These are phyloP conservation scores for Fremontodendron californicum DNA, from an alignment of 345 rosid genomes.

Conservation along the genomic window DNA sequence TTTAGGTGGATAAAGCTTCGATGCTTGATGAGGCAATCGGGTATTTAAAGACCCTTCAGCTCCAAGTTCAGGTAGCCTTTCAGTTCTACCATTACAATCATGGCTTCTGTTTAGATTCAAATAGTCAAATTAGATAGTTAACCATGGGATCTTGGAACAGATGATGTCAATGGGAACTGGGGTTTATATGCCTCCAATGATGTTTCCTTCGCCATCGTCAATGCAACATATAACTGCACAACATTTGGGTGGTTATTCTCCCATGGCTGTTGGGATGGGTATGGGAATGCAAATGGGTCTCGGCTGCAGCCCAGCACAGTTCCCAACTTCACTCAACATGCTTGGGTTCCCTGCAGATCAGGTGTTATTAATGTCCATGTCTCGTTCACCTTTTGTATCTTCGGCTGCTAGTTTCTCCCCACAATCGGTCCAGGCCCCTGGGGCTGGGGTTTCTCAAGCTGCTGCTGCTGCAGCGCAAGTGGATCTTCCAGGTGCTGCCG, in stretches of 20 bases:
- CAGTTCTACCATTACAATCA: neutral
- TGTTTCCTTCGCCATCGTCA: constrained; percentile 26
- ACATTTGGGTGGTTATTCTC: constrained; percentile 25
- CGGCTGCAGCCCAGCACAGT: constrained; percentile 25
- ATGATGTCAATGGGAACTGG: constrained; percentile 54
- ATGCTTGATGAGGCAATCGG: constrained; percentile 69
- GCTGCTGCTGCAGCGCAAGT: constrained; percentile 12
- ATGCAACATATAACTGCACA: constrained; percentile 35
- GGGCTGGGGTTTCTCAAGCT: constrained; percentile 3
- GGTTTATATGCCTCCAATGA: constrained; percentile 35
- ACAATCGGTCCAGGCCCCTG: constrained; percentile 13
- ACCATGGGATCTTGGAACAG: constrained; percentile 27
- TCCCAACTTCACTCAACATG: constrained; percentile 25
- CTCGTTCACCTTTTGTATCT: constrained; percentile 23
- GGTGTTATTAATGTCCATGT: constrained; percentile 19
- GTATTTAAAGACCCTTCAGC: constrained; percentile 61
- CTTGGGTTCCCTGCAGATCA: constrained; percentile 24
- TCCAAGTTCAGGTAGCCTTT: constrained; percentile 60
- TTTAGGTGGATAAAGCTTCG: constrained; percentile 54
- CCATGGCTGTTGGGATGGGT: constrained; percentile 28
- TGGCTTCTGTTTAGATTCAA: neutral
- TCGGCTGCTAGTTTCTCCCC: constrained; percentile 15
- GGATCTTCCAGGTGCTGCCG: constrained; percentile 10
- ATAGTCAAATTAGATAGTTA: neutral
- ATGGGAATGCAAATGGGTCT: constrained; percentile 35